These are phyloP conservation scores for Venturiaceae sp. DNA, from an alignment of 2,329 filamentous ascomycete species.

Conservation along the genomic window DNA sequence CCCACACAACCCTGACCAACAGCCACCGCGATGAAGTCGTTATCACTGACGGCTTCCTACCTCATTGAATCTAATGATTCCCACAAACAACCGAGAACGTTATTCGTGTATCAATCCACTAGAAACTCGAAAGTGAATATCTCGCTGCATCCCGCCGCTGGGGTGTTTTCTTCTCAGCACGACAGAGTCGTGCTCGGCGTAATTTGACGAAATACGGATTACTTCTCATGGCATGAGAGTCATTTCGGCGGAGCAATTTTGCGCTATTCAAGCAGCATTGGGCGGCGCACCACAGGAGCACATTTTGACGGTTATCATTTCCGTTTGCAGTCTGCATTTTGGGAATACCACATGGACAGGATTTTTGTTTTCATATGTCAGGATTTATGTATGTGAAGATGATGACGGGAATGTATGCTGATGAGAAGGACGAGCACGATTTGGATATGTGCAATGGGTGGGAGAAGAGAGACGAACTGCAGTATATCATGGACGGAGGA, in stretches of 20 bases:
- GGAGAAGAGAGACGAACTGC: not conserved
- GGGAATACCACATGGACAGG: not conserved
- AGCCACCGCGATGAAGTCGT: constrained; percentile 13
- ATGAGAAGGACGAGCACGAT: not conserved
- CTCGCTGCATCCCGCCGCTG: not conserved
- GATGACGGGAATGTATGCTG: constrained; percentile 1
- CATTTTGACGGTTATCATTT: not conserved
- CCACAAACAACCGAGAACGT: not conserved
- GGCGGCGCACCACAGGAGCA: not conserved
- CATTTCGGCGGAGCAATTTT: not conserved
- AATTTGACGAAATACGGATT: no score
- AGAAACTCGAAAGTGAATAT: no score
- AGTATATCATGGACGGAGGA: not conserved
- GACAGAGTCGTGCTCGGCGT: not conserved
- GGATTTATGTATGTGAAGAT: not conserved
- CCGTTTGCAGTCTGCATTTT: not conserved
- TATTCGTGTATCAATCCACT: not conserved
- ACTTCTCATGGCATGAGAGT: not conserved
- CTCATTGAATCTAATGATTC: not conserved
- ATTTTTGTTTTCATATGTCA: not conserved
- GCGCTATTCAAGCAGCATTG: not conserved
- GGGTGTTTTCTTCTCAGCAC: not conserved
- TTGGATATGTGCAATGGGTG: not conserved
- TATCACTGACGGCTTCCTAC: not conserved
- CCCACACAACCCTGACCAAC: constrained; percentile 28